Base-by-base conservation (phyloP, 2,329 filamentous ascomycete genomes). In the Fusarium dlaminii region DNA sequence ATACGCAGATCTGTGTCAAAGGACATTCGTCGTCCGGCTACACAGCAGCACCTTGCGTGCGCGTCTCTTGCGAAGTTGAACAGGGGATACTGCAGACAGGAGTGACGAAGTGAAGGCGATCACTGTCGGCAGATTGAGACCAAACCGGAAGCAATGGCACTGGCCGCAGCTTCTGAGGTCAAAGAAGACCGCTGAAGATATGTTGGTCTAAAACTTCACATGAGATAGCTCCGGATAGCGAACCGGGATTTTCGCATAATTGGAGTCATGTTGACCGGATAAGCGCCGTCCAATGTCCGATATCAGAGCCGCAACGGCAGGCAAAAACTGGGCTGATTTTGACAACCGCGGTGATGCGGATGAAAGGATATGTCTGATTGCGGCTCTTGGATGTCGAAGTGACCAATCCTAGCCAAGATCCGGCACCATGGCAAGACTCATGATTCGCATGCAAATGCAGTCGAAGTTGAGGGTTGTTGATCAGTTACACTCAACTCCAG, bases 281-380 rank as follows among this genome's bases (percentile, higher is more conserved):
- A 68, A 60, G 64, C 36, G 52, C 48, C 40, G 27, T 43, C 27
- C 24, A 46, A 55, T 43, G n/a, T 61, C 59, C 24, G 45, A 62
- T 55, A 57, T 56, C 37, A 67, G 54, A 71, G 66, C 62, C 45
- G 60, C 48, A 63, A 51, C 36, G 27, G 32, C 10, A 59, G 48
- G 32, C 12, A 66, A 24, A 48, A 36, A 46, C 34, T 63, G 40
- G 48, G 37, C 40, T 49, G 46, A 43, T 60, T 37, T 32, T 63
- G 54, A 55, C 51, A 55, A 39, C 34, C 59, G 66, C 63, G 48
- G 67, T 52, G 51, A 62, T 36, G 59, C 72, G 64, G 68, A 51
- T 63, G 56, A 75, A 75, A 49, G 70, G 64, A 66, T 69, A 60
- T 54, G 65, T 36, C 55, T 42, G 43, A 59, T 57, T 59, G 56